These are phyloP conservation scores for Phoma sp. DNA, from an alignment of 2,329 filamentous ascomycete species.

Conservation along the genomic window DNA sequence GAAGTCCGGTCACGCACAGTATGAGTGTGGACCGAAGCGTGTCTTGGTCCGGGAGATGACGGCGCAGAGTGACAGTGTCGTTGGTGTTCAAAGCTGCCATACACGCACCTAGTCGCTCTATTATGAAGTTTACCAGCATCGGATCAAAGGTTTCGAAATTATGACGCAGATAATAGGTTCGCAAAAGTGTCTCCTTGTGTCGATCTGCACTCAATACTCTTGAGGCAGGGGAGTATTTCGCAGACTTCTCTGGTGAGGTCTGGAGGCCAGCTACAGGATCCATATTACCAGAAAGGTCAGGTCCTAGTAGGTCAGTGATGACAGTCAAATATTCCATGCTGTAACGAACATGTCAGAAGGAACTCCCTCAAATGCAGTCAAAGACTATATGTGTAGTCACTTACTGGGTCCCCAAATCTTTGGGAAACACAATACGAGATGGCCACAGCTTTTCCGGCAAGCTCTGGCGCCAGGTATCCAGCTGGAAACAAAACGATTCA, in stretches of 20 bases:
- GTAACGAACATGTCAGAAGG: neutral
- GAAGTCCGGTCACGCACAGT: constrained; percentile 2
- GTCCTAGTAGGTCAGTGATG: neutral
- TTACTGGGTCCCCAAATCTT: constrained; percentile 1
- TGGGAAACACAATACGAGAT: constrained; percentile 1
- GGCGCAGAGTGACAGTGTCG: no score
- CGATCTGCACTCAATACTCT: neutral
- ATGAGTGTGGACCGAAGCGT: neutral
- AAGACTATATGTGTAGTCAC: neutral
- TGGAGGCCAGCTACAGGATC: neutral
- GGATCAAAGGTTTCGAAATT: constrained; percentile 5
- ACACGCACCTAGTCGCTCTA: neutral
- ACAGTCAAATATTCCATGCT: constrained; percentile 3
- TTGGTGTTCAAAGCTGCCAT: neutral
- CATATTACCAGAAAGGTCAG: neutral
- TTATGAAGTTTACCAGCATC: constrained; percentile 7
- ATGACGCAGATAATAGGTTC: constrained; percentile 1
- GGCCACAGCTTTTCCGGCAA: neutral
- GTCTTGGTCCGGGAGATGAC: neutral
- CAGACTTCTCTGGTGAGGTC: no score
- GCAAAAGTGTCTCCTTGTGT: constrained; percentile 1
- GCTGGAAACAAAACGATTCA: neutral
- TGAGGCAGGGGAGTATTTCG: neutral
- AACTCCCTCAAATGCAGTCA: no score
- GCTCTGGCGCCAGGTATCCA: neutral